Evolutionary conservation across 768 basidiomycete species (phyloP).

Genomic region (Hydnomerulius pinastri): DNA sequence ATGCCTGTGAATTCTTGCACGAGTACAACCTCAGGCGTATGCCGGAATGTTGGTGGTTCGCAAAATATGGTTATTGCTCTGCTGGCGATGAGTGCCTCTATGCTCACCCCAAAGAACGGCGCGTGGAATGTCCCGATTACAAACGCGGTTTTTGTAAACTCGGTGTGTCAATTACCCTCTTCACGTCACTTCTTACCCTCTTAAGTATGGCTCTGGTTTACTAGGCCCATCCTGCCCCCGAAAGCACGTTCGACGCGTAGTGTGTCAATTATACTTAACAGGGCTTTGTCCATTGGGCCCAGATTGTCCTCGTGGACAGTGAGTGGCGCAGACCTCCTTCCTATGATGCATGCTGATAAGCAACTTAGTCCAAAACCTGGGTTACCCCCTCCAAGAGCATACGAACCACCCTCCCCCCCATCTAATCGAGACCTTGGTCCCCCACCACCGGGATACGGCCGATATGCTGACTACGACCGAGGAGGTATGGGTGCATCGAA

Average conservation of each 20-base stretch:
- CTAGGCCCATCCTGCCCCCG: slow-evolving; percentile 85
- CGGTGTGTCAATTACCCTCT: slow-evolving; percentile 54
- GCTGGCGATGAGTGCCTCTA: slow-evolving; percentile 98
- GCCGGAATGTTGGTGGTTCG: slow-evolving; percentile 99
- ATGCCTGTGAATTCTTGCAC: slow-evolving; percentile 97
- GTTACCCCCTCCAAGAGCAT: slow-evolving; percentile 68
- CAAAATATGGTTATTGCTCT: slow-evolving; percentile 96
- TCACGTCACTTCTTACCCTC: slow-evolving; percentile 3
- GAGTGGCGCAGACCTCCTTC: slow-evolving; percentile 36
- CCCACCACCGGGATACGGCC: slow-evolving; percentile 88
- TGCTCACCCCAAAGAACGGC: slow-evolving; percentile 89
- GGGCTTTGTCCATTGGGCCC: slow-evolving; percentile 92
- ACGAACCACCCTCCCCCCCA: slow-evolving; percentile 75
- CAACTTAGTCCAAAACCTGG: slow-evolving; percentile 71
- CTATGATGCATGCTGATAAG: slow-evolving; percentile 9
- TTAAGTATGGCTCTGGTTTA: slow-evolving; percentile 9
- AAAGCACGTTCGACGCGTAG: slow-evolving; percentile 89
- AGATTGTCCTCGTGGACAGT: slow-evolving; percentile 90
- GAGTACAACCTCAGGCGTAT: slow-evolving; percentile 97
- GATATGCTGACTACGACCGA: slow-evolving; percentile 78
- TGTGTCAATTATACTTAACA: slow-evolving; percentile 87
- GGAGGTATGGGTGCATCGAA: slow-evolving; percentile 36
- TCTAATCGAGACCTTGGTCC: slow-evolving; percentile 82
- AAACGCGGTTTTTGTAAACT: slow-evolving; percentile 93
- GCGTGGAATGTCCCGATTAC: slow-evolving; percentile 94